Conservation (phyloP, 2,329 filamentous ascomycete genomes). For the Alternaria sp. region DNA sequence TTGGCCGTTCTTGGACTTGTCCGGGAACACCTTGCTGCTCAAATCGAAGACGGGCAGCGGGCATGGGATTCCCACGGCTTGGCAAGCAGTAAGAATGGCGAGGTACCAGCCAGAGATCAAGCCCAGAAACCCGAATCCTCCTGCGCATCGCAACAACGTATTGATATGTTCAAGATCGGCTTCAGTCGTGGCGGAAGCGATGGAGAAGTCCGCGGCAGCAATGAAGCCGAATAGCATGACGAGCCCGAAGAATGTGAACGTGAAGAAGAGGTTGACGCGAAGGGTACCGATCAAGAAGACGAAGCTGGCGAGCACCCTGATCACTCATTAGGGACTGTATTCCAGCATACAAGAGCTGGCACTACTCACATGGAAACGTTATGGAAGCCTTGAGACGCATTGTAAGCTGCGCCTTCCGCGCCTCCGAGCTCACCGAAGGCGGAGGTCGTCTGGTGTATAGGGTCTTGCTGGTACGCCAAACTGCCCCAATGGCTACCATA, state of each 20-base stretch:
- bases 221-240: constrained; percentile 28
- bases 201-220: constrained; percentile 23
- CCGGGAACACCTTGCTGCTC: constrained; percentile 26
- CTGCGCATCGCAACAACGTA: constrained; percentile 20
- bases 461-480: constrained; percentile 28
- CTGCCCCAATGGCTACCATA: constrained; percentile 30
- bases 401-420: constrained; percentile 24
- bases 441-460: constrained; percentile 20
- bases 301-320: constrained; percentile 24
- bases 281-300: constrained; percentile 27
- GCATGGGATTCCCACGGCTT: constrained; percentile 28
- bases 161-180: constrained; percentile 22
- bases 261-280: constrained; percentile 28
- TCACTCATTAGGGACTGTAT: neutral
- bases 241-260: constrained; percentile 23
- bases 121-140: constrained; percentile 24
- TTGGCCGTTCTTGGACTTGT: constrained; percentile 2
- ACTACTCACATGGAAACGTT: constrained; percentile 25
- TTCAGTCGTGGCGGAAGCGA: constrained; percentile 14
- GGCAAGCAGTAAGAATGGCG: constrained; percentile 24
- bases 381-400: constrained; percentile 29
- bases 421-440: constrained; percentile 23
- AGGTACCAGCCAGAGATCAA: constrained; percentile 27
- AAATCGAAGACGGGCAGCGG: constrained; percentile 27
- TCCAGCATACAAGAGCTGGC: no score